Conservation (phyloP, 148 eudicot species). For the Fagopyrum tataricum region DNA sequence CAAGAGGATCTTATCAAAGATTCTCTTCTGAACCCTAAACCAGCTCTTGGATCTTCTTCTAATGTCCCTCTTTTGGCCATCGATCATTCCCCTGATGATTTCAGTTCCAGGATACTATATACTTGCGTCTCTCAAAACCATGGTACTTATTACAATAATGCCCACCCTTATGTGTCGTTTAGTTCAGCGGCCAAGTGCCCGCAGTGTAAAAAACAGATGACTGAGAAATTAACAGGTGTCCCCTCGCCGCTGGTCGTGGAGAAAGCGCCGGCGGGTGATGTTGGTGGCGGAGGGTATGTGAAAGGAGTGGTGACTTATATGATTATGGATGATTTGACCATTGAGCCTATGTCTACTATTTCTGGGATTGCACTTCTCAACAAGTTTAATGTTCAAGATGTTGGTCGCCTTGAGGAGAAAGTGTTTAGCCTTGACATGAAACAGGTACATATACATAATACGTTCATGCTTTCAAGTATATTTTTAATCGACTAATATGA, state of each 20-base stretch:
- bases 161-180: background rate
- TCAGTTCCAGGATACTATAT: background rate
- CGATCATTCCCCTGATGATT: background rate
- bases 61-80: background rate
- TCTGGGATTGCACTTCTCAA: background rate
- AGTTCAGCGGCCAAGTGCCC: background rate
- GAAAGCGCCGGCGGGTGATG: background rate
- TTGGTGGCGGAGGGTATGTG: background rate
- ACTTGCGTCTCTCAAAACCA: background rate
- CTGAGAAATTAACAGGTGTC: background rate
- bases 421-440: background rate
- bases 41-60: background rate
- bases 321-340: background rate
- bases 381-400: background rate
- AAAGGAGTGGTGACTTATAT: background rate
- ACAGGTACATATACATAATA: background rate
- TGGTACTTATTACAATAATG: background rate
- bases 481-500: background rate
- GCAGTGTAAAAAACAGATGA: background rate
- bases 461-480: too few relatives aligned
- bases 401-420: background rate
- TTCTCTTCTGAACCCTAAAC: background rate
- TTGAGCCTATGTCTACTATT: conserved; percentile 1
- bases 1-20: background rate
- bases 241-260: background rate